Percentiles rank a stretch among this genome's conserved stretches.
Evolutionary conservation across 805 yeast genomes (phyloP).

Genomic region (Candida parachauliodes): DNA sequence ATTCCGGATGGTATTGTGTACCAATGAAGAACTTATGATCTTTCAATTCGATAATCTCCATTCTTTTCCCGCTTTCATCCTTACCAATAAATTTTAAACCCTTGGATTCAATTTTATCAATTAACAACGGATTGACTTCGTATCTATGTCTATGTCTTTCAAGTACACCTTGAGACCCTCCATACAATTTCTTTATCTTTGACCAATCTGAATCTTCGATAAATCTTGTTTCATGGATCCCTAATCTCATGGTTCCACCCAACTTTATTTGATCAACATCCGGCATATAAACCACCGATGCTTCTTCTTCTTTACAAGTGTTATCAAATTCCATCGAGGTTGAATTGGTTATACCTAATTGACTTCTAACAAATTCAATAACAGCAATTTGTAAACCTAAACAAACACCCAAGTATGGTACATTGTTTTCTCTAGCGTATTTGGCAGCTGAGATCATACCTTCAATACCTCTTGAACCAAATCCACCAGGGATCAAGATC

Average conservation of each 20-base stretch:
- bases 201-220: slow-evolving; percentile 63
- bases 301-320: slow-evolving; percentile 54
- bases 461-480: slow-evolving; percentile 95
- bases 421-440: slow-evolving; percentile 95
- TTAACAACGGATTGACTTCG: slow-evolving; percentile 87
- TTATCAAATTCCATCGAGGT: slow-evolving; percentile 81
- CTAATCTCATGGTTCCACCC: slow-evolving; percentile 99
- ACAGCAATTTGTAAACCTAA: slow-evolving; percentile 96
- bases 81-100: slow-evolving; percentile 91
- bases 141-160: slow-evolving; percentile 99
- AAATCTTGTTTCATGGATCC: slow-evolving; percentile 87
- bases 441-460: slow-evolving; percentile 97
- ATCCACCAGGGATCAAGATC: slow-evolving; percentile 97
- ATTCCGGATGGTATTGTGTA: slow-evolving; percentile 98
- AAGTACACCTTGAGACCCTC: slow-evolving; percentile 59
- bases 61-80: slow-evolving; percentile 85
- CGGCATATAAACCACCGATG: slow-evolving; percentile 95
- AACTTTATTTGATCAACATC: slow-evolving; percentile 92
- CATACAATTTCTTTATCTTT: slow-evolving; percentile 73
- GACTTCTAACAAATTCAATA: slow-evolving; percentile 84
- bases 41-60: slow-evolving; percentile 87
- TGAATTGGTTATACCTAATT: slow-evolving; percentile 63
- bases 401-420: slow-evolving; percentile 96
- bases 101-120: slow-evolving; percentile 62
- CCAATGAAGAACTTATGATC: slow-evolving; percentile 91